Conservation (phyloP, 2,329 filamentous ascomycete species). For the Paracoccidioides brasiliensis region DNA sequence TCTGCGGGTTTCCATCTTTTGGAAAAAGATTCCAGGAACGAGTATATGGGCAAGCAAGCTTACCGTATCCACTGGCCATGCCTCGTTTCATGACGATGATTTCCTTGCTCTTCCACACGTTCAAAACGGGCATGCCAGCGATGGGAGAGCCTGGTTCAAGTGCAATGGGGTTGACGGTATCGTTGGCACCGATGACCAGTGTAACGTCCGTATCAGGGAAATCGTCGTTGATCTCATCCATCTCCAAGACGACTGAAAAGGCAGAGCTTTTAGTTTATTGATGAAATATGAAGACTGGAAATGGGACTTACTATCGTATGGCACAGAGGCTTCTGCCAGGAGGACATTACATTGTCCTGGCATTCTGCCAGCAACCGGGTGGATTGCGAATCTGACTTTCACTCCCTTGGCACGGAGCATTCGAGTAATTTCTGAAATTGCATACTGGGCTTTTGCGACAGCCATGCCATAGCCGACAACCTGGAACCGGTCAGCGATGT, state of each 20-base stretch:
- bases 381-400: conserved; percentile 78
- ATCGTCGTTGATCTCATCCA: conserved; percentile 94
- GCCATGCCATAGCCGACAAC: conserved; percentile 89
- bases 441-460: conserved; percentile 85
- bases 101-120: conserved; percentile 89
- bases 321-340: conserved; percentile 73
- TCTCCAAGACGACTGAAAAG: conserved; percentile 59
- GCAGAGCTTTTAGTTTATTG: conserved; percentile 8
- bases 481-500: conserved; percentile 10
- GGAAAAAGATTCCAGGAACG: background rate
- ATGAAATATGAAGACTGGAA: background rate
- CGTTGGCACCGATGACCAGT: conserved; percentile 81
- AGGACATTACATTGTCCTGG: conserved; percentile 87
- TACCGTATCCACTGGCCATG: conserved; percentile 76
- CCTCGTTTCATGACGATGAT: conserved; percentile 89
- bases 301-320: conserved; percentile 56
- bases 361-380: conserved; percentile 84
- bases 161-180: conserved; percentile 84
- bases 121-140: conserved; percentile 82
- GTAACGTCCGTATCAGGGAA: conserved; percentile 76
- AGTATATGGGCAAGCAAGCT: conserved; percentile 18
- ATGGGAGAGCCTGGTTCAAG: conserved; percentile 72
- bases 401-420: conserved; percentile 62
- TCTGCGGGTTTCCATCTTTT: background rate
- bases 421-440: conserved; percentile 67